phyloP scores from a whole-genome alignment of 2,329 filamentous ascomycete genomes.

The Diaporthe longicolla region DNA sequence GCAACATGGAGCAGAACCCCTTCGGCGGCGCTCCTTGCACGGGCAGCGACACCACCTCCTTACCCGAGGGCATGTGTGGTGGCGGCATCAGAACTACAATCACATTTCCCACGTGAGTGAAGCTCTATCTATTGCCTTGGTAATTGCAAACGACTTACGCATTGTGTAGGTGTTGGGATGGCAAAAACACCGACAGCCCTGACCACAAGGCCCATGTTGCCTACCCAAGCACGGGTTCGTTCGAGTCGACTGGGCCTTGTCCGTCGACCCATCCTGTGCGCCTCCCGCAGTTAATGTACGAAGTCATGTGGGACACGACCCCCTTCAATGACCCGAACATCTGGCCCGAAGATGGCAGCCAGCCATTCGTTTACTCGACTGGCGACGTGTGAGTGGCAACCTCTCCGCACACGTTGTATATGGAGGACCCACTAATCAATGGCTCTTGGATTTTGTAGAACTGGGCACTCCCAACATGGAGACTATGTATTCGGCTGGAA shows the following conservation, averaged over 20 bases:
- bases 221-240: slow-evolving; percentile 58
- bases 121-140: not conserved
- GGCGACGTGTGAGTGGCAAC: slow-evolving; percentile 45
- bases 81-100: slow-evolving; percentile 59
- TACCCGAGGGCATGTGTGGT: slow-evolving; percentile 54
- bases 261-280: slow-evolving; percentile 58
- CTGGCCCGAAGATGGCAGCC: slow-evolving; percentile 45
- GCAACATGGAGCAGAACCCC: slow-evolving; percentile 46
- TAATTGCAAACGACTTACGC: slow-evolving; percentile 43
- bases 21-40: slow-evolving; percentile 48
- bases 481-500: slow-evolving; percentile 44
- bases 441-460: not conserved
- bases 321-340: slow-evolving; percentile 52
- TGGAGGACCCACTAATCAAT: not conserved
- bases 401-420: not conserved
- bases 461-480: slow-evolving; percentile 42
- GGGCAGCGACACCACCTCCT: slow-evolving; percentile 54
- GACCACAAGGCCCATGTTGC: slow-evolving; percentile 60
- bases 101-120: slow-evolving; percentile 55
- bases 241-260: slow-evolving; percentile 52
- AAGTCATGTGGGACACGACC: slow-evolving; percentile 61
- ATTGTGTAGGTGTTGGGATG: slow-evolving; percentile 67
- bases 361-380: slow-evolving; percentile 49
- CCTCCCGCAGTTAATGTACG: slow-evolving; percentile 61
- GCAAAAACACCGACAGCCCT: slow-evolving; percentile 61